Evolutionary conservation across 2,329 filamentous ascomycete species (phyloP).

Genomic region (Pseudocercospora eumusae): DNA sequence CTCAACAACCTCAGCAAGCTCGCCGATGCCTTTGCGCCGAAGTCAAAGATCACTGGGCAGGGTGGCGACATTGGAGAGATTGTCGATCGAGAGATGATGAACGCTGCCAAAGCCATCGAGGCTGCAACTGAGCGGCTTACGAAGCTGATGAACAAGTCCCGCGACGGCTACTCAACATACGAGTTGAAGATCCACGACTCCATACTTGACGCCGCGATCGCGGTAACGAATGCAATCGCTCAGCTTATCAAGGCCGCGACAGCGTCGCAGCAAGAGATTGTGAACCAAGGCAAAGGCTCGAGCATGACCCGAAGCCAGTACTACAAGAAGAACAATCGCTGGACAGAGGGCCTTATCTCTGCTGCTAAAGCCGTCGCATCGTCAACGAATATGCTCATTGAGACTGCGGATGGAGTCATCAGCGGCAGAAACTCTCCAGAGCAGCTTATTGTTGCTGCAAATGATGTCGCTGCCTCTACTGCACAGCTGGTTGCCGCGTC

Average conservation of each 20-base stretch:
- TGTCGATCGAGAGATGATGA: slow-evolving; percentile 86
- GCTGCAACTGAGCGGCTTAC: slow-evolving; percentile 85
- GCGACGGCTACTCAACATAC: slow-evolving; percentile 92
- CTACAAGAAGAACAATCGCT: slow-evolving; percentile 99
- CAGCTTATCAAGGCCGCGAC: slow-evolving; percentile 94
- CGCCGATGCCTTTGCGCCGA: slow-evolving; percentile 87
- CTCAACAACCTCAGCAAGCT: slow-evolving; percentile 91
- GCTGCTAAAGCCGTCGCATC: slow-evolving; percentile 93
- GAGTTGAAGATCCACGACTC: slow-evolving; percentile 94
- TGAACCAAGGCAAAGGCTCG: slow-evolving; percentile 85
- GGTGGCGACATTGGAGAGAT: slow-evolving; percentile 89
- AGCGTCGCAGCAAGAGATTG: slow-evolving; percentile 91
- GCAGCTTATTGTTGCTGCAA: slow-evolving; percentile 95
- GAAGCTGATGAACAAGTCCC: slow-evolving; percentile 94
- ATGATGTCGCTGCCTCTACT: slow-evolving; percentile 93
- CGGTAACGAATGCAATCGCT: slow-evolving; percentile 90
- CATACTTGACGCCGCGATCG: slow-evolving; percentile 88
- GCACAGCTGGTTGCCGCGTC: slow-evolving; percentile 94
- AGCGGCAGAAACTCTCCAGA: slow-evolving; percentile 89
- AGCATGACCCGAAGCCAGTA: slow-evolving; percentile 77
- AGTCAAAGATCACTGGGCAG: slow-evolving; percentile 75
- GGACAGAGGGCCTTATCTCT: slow-evolving; percentile 96
- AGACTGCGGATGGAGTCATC: slow-evolving; percentile 95
- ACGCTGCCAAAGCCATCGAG: slow-evolving; percentile 92
- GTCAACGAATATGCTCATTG: slow-evolving; percentile 89